Conservation (phyloP, 352 stramenopile species). For the Pythium coloratum region DNA sequence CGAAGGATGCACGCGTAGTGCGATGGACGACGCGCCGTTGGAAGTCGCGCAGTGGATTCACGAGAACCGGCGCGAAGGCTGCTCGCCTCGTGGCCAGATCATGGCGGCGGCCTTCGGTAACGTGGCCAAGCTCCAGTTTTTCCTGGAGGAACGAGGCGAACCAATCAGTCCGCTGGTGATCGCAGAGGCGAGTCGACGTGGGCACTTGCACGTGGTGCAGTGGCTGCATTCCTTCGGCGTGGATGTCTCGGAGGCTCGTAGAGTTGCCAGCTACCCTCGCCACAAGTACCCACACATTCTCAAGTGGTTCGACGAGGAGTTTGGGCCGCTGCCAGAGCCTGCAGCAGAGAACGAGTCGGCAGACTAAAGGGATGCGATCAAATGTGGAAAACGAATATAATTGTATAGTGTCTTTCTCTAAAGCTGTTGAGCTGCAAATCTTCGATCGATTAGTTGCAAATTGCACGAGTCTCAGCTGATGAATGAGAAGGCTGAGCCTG, state of each 20-base stretch:
- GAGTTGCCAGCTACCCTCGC: slow-evolving; percentile 21
- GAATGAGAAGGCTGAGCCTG: slow-evolving; percentile 31
- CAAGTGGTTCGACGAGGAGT: slow-evolving; percentile 22
- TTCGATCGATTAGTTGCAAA: background rate
- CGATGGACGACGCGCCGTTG: slow-evolving; percentile 30
- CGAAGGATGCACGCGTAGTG: slow-evolving; percentile 29
- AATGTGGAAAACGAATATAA: slow-evolving; percentile 3
- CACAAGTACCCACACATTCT: slow-evolving; percentile 22
- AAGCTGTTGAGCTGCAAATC: background rate
- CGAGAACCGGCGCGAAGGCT: slow-evolving; percentile 28
- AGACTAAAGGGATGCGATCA: background rate
- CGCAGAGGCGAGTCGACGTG: slow-evolving; percentile 18
- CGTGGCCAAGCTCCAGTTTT: slow-evolving; percentile 31
- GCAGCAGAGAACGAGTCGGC: background rate
- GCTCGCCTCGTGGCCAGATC: slow-evolving; percentile 18
- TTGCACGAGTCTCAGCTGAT: slow-evolving; percentile 11
- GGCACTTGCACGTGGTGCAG: slow-evolving; percentile 33
- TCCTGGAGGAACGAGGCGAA: slow-evolving; percentile 29
- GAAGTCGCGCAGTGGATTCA: slow-evolving; percentile 32
- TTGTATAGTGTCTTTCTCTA: slow-evolving; percentile 14
- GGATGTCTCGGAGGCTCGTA: slow-evolving; percentile 23
- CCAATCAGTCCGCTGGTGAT: slow-evolving; percentile 21
- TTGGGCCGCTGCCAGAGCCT: slow-evolving; percentile 5
- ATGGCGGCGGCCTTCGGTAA: slow-evolving; percentile 27
- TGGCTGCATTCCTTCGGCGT: slow-evolving; percentile 35